Evolutionary conservation across 208 protist genomes (phyloP), one percentile per base, ranked within the genome.

Genomic region (Trypanosoma vivax): DNA sequence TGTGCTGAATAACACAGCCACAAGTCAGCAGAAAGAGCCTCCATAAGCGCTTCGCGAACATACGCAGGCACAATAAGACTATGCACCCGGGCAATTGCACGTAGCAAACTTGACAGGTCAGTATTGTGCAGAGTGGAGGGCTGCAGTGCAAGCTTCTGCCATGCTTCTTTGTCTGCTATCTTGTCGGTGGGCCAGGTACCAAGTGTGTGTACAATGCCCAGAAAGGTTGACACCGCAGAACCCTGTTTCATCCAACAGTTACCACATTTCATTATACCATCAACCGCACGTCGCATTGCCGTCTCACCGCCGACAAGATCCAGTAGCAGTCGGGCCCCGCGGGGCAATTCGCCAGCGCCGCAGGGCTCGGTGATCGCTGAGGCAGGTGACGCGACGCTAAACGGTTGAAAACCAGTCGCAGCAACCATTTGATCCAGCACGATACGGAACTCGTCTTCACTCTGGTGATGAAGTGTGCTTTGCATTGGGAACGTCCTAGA

Each of bases 401-500:
- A n/a, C n/a, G n/a, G n/a, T n/a, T n/a, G n/a, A n/a, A n/a, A n/a
- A n/a, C n/a, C 6, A 13, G 48, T 13, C 5, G 41, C 24, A 24
- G 55, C 14, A 45, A 59, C 25, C 34, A 77, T 65, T 29, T 49
- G 47, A 33, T 58, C 28, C 19, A 85, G 6, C 25, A 79, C n/a
- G 14, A 65, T 64, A 7, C 61, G 51, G 35, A 70, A 73, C 50
- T 78, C 74, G 2, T 42, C 48, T 4, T 49, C 53, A 46, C 65
- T 66, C 48, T 68, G 67, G 49, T 64, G 24, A 21, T 6, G 21
- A 10, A 79, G 38, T 13, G 66, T 68, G 19, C 59, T 19, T 21
- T 50, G 31, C 25, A 83, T 53, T 5, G 68, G 73, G 35, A 83
- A 88, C 39, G 63, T 39, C 11, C 27, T 41, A 2, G 70, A 41